These are phyloP conservation scores for Plasmodium malariae DNA, from an alignment of 169 alveolate genomes.

Conservation along the genomic window DNA sequence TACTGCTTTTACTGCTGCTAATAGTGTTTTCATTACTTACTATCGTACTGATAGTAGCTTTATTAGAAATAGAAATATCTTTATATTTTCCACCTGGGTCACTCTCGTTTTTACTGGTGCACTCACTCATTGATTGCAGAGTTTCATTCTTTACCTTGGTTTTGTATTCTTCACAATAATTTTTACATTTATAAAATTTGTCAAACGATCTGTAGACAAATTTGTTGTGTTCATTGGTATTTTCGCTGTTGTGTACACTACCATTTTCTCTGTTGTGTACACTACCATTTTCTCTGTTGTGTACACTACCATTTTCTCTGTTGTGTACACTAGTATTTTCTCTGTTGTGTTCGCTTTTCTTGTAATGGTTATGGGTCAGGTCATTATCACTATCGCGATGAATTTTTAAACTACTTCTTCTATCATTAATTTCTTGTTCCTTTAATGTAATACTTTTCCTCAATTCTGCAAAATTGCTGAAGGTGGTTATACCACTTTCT, in stretches of 20 bases:
- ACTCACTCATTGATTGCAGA: not conserved
- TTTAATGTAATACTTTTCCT: slow-evolving; percentile 29
- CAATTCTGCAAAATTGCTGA: slow-evolving; percentile 36
- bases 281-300: too few relatives aligned
- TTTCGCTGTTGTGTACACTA: not conserved
- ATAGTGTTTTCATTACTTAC: too few relatives aligned
- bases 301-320: too few relatives aligned
- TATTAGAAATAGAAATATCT: too few relatives aligned
- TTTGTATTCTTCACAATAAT: slow-evolving; percentile 53
- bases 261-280: too few relatives aligned
- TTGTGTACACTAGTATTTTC: too few relatives aligned
- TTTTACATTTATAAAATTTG: slow-evolving; percentile 69
- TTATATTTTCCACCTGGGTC: too few relatives aligned
- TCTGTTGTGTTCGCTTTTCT: too few relatives aligned
- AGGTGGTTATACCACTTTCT: not conserved
- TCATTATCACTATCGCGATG: too few relatives aligned
- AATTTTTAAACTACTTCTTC: slow-evolving; percentile 7
- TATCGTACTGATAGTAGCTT: too few relatives aligned
- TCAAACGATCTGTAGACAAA: slow-evolving; percentile 65
- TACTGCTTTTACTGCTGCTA: too few relatives aligned
- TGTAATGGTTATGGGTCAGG: too few relatives aligned
- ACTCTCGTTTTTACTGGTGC: not conserved
- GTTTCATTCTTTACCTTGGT: slow-evolving; percentile 48
- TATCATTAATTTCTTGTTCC: slow-evolving; percentile 45
- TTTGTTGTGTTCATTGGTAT: slow-evolving; percentile 4